phyloP scores from a whole-genome alignment of 371 early-diverging fungal species.

The Nematocida sp. region DNA sequence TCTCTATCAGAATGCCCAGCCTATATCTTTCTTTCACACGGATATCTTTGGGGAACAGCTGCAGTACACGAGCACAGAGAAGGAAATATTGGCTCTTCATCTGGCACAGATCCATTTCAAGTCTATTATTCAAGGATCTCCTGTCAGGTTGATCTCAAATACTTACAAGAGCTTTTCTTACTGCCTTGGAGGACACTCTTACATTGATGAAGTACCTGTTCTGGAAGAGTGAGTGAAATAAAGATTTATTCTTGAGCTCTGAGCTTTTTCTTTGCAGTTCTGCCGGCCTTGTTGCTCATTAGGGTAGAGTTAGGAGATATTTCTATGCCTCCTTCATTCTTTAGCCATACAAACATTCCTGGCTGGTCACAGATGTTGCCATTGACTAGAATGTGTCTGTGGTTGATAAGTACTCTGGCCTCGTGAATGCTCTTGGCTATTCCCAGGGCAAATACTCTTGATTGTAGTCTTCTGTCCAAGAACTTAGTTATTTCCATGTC shows the following conservation, averaged over 20 bases:
- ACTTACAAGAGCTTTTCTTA: no score
- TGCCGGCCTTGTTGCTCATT: constrained; percentile 3
- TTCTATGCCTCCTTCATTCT: constrained; percentile 63
- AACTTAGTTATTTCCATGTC: constrained; percentile 93
- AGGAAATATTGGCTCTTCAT: background rate
- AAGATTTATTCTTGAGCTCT: constrained; percentile 32
- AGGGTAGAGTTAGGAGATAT: constrained; percentile 46
- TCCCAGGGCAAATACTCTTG: constrained; percentile 94
- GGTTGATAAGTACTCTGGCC: constrained; percentile 92
- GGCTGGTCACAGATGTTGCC: constrained; percentile 63
- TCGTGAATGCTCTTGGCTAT: constrained; percentile 97
- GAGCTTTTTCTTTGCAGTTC: constrained; percentile 23
- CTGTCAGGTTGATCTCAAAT: no score
- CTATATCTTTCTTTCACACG: background rate
- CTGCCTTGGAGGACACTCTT: no score
- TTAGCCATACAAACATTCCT: constrained; percentile 58
- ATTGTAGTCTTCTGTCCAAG: constrained; percentile 97
- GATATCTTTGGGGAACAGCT: background rate
- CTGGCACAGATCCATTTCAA: background rate
- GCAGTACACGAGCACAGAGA: background rate
- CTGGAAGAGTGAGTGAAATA: no score
- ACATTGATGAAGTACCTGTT: no score
- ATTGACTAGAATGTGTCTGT: constrained; percentile 61
- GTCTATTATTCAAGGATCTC: background rate
- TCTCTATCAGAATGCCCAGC: background rate